phyloP scores from a whole-genome alignment of 2,329 filamentous ascomycete genomes.

The Eutypa lata region DNA sequence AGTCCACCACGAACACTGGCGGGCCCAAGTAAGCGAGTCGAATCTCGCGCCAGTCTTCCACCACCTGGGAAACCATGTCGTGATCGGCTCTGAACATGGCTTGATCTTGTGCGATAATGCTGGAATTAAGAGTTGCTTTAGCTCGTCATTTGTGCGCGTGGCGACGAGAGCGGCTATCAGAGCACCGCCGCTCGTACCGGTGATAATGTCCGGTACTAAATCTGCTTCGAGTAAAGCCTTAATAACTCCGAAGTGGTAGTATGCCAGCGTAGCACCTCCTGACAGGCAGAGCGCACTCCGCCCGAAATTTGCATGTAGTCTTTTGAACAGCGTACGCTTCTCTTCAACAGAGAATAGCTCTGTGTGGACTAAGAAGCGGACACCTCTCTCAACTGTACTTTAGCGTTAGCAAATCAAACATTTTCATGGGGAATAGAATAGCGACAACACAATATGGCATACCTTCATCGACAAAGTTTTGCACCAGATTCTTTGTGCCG shows the following conservation, averaged over 20 bases:
- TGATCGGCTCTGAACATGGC: constrained; percentile 75
- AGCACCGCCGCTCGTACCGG: constrained; percentile 91
- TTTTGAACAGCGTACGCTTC: constrained; percentile 81
- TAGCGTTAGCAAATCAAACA: not conserved
- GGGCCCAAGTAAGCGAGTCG: constrained; percentile 89
- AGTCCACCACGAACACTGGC: constrained; percentile 83
- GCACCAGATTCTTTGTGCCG: constrained; percentile 92
- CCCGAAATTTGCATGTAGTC: constrained; percentile 85
- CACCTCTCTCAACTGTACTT: constrained; percentile 55
- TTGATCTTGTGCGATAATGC: constrained; percentile 81
- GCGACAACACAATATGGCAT: constrained; percentile 18
- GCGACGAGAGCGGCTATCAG: constrained; percentile 83
- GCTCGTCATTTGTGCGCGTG: constrained; percentile 87
- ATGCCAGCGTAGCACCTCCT: constrained; percentile 90
- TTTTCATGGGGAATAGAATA: too few species aligned
- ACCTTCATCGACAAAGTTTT: constrained; percentile 85
- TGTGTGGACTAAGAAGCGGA: constrained; percentile 67
- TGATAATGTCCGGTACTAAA: constrained; percentile 88
- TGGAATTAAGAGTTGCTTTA: constrained; percentile 80
- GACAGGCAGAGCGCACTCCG: constrained; percentile 90
- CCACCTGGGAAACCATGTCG: constrained; percentile 79
- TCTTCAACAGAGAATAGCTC: constrained; percentile 65
- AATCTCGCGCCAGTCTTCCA: constrained; percentile 92
- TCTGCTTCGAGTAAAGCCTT: constrained; percentile 85
- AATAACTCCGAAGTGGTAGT: constrained; percentile 93